phyloP scores from a whole-genome alignment of 2,329 filamentous ascomycete genomes.

The Sclerotinia spermophila region DNA sequence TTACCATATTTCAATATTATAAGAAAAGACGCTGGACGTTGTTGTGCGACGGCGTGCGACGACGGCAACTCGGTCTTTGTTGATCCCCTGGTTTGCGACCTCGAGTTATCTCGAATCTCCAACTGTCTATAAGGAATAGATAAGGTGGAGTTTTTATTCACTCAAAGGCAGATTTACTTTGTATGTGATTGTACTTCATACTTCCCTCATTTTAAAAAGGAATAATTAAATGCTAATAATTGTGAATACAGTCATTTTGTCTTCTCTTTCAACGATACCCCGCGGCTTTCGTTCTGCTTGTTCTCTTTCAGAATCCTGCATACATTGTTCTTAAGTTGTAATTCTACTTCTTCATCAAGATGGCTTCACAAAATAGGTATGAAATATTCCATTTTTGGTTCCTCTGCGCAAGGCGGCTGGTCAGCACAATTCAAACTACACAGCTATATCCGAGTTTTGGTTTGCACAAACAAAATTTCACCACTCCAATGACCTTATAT shows the following conservation, averaged over 20 bases:
- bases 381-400: conserved; percentile 20
- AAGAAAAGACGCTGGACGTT: conserved; percentile 10
- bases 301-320: conserved; percentile 16
- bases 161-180: conserved; percentile 3
- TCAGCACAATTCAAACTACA: conserved; percentile 3
- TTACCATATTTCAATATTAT: not conserved
- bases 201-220: not conserved
- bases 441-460: not conserved
- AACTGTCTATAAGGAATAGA: conserved; percentile 4
- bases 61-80: not conserved
- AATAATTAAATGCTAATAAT: conserved; percentile 3
- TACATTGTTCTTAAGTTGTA: conserved; percentile 22
- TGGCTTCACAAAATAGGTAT: conserved; percentile 37
- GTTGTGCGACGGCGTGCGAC: conserved; percentile 7
- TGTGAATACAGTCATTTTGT: conserved; percentile 12
- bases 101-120: not conserved
- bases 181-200: conserved; percentile 8
- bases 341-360: conserved; percentile 27
- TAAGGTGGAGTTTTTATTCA: not conserved
- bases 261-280: conserved; percentile 33
- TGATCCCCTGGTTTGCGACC: conserved; percentile 6
- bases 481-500: not conserved
- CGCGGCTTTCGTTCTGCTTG: conserved; percentile 24
- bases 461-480: not conserved
- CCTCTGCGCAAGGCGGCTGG: conserved; percentile 25